Evolutionary conservation across 352 stramenopile genomes (phyloP), one percentile per base, ranked within the genome.

Genomic region (Blastocystis sp.): DNA sequence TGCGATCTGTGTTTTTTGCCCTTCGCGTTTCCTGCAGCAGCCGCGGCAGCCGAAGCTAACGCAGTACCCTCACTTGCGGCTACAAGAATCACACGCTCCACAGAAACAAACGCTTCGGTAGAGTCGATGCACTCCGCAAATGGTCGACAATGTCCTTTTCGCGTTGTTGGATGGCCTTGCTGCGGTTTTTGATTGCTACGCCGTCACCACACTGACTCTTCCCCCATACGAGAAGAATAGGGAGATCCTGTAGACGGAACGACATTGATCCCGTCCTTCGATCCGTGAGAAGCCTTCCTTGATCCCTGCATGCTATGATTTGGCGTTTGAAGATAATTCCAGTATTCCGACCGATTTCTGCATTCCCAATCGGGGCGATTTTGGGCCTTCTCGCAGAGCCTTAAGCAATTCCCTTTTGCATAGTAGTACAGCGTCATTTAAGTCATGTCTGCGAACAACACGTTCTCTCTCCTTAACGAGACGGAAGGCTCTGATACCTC

Each of bases 401-500:
- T 34, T 34, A 34, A 34, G 28, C 28, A 34, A 34, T 34, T 34
- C 28, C 28, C 28, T 34, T 34, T 34, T 34, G 28, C 28, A 34
- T 34, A 34, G 28, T 34, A 34, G 28, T 34, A 34, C 28, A 34
- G 28, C 28, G 28, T 34, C 28, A 34, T 34, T 34, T 74, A 9
- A 19, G 21, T 81, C 65, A 81, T 81, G 71, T 81, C 71, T 66
- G 71, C 43, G n/a, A 61, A 59, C 40, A 81, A 81, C 21, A 54
- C 71, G 9, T 81, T 68, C 45, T 81, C 71, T 52, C 52, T 81
- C 7, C 52, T 81, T 10, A 81, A 81, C 40, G 71, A 81, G 34
- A 65, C 71, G n/a, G 71, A 81, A 54, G 71, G 71, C 66, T 81
- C 71, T 42, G 71, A 81, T 81, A 81, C 71, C 52, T 81, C 71